Evolutionary conservation across 2,329 filamentous ascomycete genomes (phyloP).

Genomic region (Aspergillus oerlinghausenensis): DNA sequence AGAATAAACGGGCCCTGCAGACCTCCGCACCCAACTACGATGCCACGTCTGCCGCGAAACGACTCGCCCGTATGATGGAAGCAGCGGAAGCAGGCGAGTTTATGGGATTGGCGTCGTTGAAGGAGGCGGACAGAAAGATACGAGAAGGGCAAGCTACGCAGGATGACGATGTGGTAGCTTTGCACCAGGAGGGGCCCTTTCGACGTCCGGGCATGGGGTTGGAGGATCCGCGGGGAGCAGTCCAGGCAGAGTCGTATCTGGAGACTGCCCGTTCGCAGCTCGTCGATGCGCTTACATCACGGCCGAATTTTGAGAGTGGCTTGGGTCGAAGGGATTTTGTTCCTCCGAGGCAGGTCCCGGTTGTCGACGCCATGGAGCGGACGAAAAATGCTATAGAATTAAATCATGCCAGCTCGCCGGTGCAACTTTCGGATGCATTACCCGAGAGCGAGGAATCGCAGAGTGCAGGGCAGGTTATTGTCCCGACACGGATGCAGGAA

Average conservation of each 20-base stretch:
- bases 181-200: background rate
- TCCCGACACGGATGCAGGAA: slow-evolving; percentile 19
- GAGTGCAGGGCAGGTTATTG: slow-evolving; percentile 3
- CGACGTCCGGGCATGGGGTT: background rate
- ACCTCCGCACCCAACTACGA: slow-evolving; percentile 40
- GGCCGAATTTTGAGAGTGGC: background rate
- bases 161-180: background rate
- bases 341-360: slow-evolving; percentile 1
- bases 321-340: background rate
- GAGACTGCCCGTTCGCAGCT: slow-evolving; percentile 1
- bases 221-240: background rate
- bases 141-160: slow-evolving; percentile 8
- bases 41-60: slow-evolving; percentile 33
- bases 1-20: slow-evolving; percentile 41
- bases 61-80: slow-evolving; percentile 40
- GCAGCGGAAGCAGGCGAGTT: slow-evolving; percentile 43
- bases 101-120: slow-evolving; percentile 35
- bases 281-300: background rate
- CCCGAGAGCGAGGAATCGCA: background rate
- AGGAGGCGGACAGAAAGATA: slow-evolving; percentile 20
- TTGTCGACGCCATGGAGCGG: slow-evolving; percentile 1
- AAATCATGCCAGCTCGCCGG: background rate
- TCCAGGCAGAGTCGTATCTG: slow-evolving; percentile 4
- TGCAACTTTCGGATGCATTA: background rate
- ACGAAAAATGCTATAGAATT: background rate